Conservation (phyloP, 2,329 filamentous ascomycete genomes). For the Epichloe scottii region DNA sequence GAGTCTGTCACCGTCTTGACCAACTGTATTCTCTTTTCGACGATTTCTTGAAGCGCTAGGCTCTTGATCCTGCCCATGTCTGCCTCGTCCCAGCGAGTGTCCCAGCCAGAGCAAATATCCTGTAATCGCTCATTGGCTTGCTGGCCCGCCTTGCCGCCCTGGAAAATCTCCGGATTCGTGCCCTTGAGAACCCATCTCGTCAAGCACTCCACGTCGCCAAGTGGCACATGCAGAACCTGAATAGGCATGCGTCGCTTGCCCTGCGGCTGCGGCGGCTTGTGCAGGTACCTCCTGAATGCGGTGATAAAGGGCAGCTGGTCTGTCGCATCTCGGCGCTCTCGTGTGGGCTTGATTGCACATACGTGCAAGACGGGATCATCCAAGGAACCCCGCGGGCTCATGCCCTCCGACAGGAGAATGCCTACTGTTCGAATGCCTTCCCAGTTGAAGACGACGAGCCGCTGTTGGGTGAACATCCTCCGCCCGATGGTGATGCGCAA, state of each 20-base stretch:
- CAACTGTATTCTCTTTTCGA: constrained; percentile 57
- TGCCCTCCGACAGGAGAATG: constrained; percentile 65
- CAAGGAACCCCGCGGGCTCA: constrained; percentile 43
- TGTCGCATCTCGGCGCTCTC: constrained; percentile 61
- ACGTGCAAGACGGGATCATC: constrained; percentile 61
- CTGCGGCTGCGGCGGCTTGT: constrained; percentile 49
- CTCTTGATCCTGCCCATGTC: constrained; percentile 75
- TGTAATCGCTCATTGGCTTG: constrained; percentile 56
- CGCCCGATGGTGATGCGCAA: constrained; percentile 72
- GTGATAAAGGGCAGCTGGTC: constrained; percentile 78
- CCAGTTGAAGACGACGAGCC: constrained; percentile 74
- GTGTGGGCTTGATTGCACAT: constrained; percentile 59
- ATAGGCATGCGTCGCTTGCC: constrained; percentile 53
- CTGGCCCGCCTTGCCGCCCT: constrained; percentile 33
- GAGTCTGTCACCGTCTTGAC: constrained; percentile 50
- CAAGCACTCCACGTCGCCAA: constrained; percentile 74
- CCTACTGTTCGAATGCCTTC: constrained; percentile 75
- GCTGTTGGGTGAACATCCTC: constrained; percentile 61
- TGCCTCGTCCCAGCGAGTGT: constrained; percentile 68
- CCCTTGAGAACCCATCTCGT: constrained; percentile 53
- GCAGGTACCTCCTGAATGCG: constrained; percentile 54
- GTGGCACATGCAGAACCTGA: constrained; percentile 55
- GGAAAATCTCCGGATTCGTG: constrained; percentile 47
- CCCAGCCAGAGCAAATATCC: constrained; percentile 63
- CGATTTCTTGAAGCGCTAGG: constrained; percentile 65